phyloP scores from a whole-genome alignment of 2,329 filamentous ascomycete genomes.

The Elsinoe australis region DNA sequence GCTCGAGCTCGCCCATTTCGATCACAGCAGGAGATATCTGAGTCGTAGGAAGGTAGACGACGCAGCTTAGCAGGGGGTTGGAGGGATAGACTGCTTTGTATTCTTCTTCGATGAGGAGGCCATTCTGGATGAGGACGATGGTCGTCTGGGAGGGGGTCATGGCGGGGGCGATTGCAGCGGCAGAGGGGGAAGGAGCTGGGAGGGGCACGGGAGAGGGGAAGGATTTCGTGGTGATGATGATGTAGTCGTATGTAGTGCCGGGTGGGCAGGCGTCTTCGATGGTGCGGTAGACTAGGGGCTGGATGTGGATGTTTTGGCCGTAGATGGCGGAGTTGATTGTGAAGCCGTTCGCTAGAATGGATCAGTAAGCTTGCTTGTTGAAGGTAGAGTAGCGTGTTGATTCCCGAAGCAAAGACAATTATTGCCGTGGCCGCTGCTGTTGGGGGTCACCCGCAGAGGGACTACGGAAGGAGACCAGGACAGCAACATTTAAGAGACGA shows the following conservation, averaged over 20 bases:
- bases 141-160: constrained; percentile 38
- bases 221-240: constrained; percentile 43
- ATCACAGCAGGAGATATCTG: constrained; percentile 45
- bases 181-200: constrained; percentile 22
- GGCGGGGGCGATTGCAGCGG: constrained; percentile 34
- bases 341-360: constrained; percentile 32
- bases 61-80: constrained; percentile 49
- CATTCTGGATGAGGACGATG: constrained; percentile 56
- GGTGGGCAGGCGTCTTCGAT: constrained; percentile 31
- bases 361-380: neutral
- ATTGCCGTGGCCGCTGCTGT: too few species aligned
- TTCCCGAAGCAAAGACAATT: too few species aligned
- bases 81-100: constrained; percentile 44
- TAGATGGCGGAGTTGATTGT: constrained; percentile 35
- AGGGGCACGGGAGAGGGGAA: constrained; percentile 29
- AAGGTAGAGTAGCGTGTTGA: neutral
- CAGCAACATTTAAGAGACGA: too few species aligned
- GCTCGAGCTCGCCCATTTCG: constrained; percentile 40
- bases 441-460: too few species aligned
- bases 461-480: too few species aligned
- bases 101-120: constrained; percentile 52
- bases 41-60: constrained; percentile 48
- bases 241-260: constrained; percentile 37
- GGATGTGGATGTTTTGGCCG: constrained; percentile 29
- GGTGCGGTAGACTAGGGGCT: constrained; percentile 31